Evolutionary conservation across 1,139 yeast species (phyloP).

Genomic region (Suhomyces atakaporum): DNA sequence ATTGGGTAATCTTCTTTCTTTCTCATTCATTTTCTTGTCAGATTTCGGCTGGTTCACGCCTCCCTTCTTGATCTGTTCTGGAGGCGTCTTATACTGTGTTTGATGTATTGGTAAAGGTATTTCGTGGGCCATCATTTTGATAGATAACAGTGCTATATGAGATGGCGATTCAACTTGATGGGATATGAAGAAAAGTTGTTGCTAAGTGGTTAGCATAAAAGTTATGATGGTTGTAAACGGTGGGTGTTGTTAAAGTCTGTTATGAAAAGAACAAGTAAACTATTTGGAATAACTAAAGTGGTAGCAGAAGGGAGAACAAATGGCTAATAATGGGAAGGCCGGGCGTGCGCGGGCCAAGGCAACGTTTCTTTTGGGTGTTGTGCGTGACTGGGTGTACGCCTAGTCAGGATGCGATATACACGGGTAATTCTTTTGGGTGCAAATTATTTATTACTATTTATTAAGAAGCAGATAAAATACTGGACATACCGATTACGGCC

Average conservation of each 20-base stretch:
- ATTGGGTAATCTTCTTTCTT: conserved; percentile 38
- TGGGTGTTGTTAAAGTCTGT: not conserved
- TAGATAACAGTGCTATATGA: conserved; percentile 6
- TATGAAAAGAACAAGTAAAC: not conserved
- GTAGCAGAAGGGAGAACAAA: conserved; percentile 1
- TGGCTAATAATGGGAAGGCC: not conserved
- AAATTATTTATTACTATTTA: conserved; percentile 3
- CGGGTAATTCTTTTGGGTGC: conserved; percentile 9
- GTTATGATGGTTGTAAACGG: not conserved
- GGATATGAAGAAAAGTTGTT: no score
- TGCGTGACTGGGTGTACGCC: conserved; percentile 1
- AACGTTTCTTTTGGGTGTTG: conserved; percentile 7
- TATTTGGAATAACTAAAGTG: not conserved
- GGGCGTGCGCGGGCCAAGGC: conserved; percentile 6
- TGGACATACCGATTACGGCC: conserved; percentile 36
- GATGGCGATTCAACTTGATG: conserved; percentile 6
- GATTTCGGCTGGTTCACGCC: conserved; percentile 11
- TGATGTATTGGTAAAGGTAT: conserved; percentile 31
- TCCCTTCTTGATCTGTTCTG: conserved; percentile 4
- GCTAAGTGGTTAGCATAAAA: no score
- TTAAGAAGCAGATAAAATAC: conserved; percentile 14
- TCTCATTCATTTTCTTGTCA: conserved; percentile 18
- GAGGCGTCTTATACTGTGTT: conserved; percentile 11
- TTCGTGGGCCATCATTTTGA: conserved; percentile 46
- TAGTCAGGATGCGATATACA: conserved; percentile 3